phyloP scores from a whole-genome alignment of 2,329 filamentous ascomycete species.

The Aureobasidium subglaciale region DNA sequence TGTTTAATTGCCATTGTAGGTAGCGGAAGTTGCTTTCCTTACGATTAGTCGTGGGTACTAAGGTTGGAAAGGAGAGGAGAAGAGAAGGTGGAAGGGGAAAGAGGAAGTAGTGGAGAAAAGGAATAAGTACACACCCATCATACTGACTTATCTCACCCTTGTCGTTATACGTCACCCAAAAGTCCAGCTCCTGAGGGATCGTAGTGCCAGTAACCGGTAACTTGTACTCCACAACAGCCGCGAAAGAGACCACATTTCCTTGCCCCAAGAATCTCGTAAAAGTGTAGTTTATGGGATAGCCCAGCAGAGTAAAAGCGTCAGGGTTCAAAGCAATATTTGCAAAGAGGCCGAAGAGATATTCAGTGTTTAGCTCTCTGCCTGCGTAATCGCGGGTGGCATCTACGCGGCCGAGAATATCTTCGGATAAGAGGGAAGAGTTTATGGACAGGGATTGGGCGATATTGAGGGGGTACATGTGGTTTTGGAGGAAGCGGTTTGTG shows the following conservation, averaged over 20 bases:
- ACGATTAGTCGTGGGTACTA: too few species aligned
- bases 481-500: neutral
- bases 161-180: neutral
- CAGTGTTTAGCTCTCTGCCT: neutral
- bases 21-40: neutral
- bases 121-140: neutral
- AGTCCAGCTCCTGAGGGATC: neutral
- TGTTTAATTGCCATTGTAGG: neutral
- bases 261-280: neutral
- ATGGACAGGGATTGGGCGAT: neutral
- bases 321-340: constrained; percentile 6
- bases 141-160: constrained; percentile 1
- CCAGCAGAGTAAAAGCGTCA: neutral
- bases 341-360: neutral
- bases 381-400: constrained; percentile 1
- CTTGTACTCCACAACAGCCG: neutral
- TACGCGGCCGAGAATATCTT: neutral
- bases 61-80: too few species aligned
- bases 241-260: neutral
- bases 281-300: neutral
- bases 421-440: neutral
- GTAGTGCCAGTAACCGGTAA: neutral
- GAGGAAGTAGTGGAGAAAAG: neutral
- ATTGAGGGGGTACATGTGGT: constrained; percentile 7
- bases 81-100: too few species aligned